A percentile compares a stretch with the other conserved stretches of the same genome.
These are phyloP conservation scores for Solanum sparsipilum DNA, from an alignment of 257 asterid genomes.

Conservation along the genomic window DNA sequence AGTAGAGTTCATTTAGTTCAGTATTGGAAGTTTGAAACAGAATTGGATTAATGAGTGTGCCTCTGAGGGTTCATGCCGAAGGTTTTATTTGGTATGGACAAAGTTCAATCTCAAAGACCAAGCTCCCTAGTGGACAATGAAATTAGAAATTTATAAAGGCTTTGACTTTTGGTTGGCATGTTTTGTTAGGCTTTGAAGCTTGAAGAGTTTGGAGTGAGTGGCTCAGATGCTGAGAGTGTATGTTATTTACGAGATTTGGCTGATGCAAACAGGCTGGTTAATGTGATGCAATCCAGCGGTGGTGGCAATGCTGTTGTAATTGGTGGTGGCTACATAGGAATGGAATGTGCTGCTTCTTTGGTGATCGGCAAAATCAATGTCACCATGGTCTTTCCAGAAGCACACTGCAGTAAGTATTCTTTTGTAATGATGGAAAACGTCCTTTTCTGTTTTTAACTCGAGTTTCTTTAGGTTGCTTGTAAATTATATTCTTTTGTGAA, in stretches of 20 bases:
- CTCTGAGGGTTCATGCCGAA: background rate
- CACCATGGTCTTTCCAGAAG: conserved; percentile 89
- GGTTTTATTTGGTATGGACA: background rate
- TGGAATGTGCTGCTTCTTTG: conserved; percentile 91
- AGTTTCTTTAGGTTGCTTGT: background rate
- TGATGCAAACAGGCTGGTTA: conserved; percentile 70
- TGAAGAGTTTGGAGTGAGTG: conserved; percentile 85
- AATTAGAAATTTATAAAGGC: background rate
- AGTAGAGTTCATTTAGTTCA: background rate
- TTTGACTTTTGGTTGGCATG: conserved; percentile 13
- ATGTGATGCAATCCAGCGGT: conserved; percentile 49
- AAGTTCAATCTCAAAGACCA: background rate
- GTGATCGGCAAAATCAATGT: conserved; percentile 65
- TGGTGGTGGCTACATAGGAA: conserved; percentile 91
- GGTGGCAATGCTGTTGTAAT: conserved; percentile 79
- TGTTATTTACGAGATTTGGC: conserved; percentile 70
- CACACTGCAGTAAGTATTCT: conserved; percentile 60
- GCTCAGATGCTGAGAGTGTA: conserved; percentile 65
- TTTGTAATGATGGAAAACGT: background rate
- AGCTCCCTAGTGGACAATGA: background rate
- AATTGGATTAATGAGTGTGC: background rate
- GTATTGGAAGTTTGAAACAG: background rate
- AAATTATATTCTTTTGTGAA: background rate
- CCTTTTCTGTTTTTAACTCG: background rate
- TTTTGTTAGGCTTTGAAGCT: conserved; percentile 64